Base-by-base conservation (phyloP, 192 early-diverging fungal species). In the Haplosporangium gracile region DNA sequence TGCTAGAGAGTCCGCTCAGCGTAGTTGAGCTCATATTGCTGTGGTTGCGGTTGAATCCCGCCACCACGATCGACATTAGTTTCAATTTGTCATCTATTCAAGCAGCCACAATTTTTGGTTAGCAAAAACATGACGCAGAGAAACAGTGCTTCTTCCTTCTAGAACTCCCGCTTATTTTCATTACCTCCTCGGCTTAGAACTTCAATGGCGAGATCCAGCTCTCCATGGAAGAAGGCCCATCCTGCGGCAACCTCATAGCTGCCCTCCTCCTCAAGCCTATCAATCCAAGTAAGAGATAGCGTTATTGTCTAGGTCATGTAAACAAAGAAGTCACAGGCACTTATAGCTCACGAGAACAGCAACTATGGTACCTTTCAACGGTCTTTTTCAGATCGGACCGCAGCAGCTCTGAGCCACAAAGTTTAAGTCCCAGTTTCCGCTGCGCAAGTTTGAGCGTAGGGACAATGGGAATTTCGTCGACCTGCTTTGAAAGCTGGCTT, bases 221-320 rank as follows among this genome's bases (percentile, higher is more conserved):
- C 88, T 55, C 94, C 94, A 88, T 97, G 94, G 72, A 99, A 97
- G 68, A 99, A 91, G 5, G 97, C 95, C 90, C 93, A 93, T 20
- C 93, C 97, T 9, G 98, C 97, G 1, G 98, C 97, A 63, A 94
- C 93, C 71, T 97, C 97, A 79, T 90, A 96, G 71, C 96, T 91
- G 10, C 90, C 92, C 22, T 82, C 86, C 34, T 75, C 69, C 83
- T 98, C 96, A 69, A 98, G 76, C 73, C 94, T 96, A 87, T 10
- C n/a, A 49, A 18, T 15, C 29, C 71, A 78, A 82, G 81, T 76
- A 93, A 89, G 42, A 93, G 81, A 22, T 89, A 82, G 34, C 72
- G 78, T 26, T 82, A 86, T 18, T 87, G 83, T 74, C 45, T 36
- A 5, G n/a, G 36, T 4, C 6, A 57, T n/a, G 51, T 7, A 40